Percentiles rank a stretch among this genome's conserved stretches.
Evolutionary conservation across 768 basidiomycete species (phyloP).

Genomic region (Collybiopsis luxurians): DNA sequence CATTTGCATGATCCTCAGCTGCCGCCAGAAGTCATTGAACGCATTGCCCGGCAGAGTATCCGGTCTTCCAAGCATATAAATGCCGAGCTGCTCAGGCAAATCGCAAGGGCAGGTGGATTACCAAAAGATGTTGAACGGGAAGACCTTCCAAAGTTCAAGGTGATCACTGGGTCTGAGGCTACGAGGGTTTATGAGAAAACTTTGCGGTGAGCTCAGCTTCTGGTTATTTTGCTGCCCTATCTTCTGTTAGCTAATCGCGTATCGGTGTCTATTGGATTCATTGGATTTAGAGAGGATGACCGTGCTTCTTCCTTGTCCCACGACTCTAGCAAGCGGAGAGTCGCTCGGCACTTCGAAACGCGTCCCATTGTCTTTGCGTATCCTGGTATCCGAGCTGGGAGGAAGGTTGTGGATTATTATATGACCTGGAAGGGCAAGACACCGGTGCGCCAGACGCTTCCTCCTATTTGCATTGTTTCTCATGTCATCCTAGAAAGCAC

Average conservation of each 20-base stretch:
- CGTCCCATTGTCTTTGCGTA: constrained; percentile 44
- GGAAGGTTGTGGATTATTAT: constrained; percentile 47
- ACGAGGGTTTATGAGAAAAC: constrained; percentile 5
- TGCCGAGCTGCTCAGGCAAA: constrained; percentile 2
- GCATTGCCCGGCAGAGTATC: constrained; percentile 3
- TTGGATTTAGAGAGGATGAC: constrained; percentile 6
- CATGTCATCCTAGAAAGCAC: constrained; percentile 16
- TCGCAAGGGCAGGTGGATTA: constrained; percentile 3
- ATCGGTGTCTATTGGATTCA: neutral
- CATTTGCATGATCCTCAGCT: neutral
- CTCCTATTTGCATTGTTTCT: constrained; percentile 4
- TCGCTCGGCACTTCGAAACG: neutral
- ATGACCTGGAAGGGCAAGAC: constrained; percentile 46
- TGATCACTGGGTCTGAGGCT: constrained; percentile 7
- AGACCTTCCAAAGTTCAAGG: constrained; percentile 7
- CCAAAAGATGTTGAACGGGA: neutral
- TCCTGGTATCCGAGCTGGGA: constrained; percentile 33
- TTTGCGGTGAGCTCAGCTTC: neutral
- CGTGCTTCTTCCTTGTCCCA: constrained; percentile 3
- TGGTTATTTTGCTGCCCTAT: neutral
- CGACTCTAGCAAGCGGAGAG: neutral
- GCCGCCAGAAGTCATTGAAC: neutral
- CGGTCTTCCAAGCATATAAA: constrained; percentile 2
- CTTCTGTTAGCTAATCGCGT: neutral
- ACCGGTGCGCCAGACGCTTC: constrained; percentile 1